Base-by-base conservation (phyloP, 371 early-diverging fungal species). In the Ordospora colligata region DNA sequence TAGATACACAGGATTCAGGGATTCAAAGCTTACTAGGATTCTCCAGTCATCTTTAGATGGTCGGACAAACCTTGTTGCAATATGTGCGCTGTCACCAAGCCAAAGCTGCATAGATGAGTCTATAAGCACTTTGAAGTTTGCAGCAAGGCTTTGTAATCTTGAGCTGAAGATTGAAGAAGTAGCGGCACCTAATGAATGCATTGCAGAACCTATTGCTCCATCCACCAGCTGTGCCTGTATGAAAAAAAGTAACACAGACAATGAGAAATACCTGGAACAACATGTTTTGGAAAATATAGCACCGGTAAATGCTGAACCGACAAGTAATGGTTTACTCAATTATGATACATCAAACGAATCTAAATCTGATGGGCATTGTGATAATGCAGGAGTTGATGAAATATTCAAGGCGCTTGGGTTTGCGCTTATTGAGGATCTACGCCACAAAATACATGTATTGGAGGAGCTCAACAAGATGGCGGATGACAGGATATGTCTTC, bases 41-140 rank as follows among this genome's bases (percentile, higher is more conserved):
- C 82, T 94, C 40, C 91, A 93, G 77, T 85, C 88, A 1, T 89
- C 91, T 5, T 84, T 94, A 42, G 87, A 87, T 21, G 91, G 91
- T 17, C 89, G 89, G 71, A 88, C 91, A 0, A 86, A 89, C 6
- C 86, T 90, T 5, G 85, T 90, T 3, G 90, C 91, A 65, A 89
- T 92, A 63, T 90, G 90, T 87, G 92, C 90, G n/a, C 88, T 94
- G 37, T 90, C 91, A 2, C 92, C 92, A 0, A 88, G 89, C 0
- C 85, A 85, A 50, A 85, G 85, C 43, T 89, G 88, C 70, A 79
- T 90, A 27, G 93, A 93, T 43, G 97, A 95, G 73, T 89, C 93
- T 0, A 82, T 91, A 43, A 90, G 89, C 65, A 96, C 97, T 0
- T 86, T 98, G 37, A 89, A 93, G 49, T 97, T 96, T 80, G 97